A percentile compares a stretch with the other conserved stretches of the same genome.
Conservation (phyloP, 2,329 filamentous ascomycete species). For the Moelleriella libera region DNA sequence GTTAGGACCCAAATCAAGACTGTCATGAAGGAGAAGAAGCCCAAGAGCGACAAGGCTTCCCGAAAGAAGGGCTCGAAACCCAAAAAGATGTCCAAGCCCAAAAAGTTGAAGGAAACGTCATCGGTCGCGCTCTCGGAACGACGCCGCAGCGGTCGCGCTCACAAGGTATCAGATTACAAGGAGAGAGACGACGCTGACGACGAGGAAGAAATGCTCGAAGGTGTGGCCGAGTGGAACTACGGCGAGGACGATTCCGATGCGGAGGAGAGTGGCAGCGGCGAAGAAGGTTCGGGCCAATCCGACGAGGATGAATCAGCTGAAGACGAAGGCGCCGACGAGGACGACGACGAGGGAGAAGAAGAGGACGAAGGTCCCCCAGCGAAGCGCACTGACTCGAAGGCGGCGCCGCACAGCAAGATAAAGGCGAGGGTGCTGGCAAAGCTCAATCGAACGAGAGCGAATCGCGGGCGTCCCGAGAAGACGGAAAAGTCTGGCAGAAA, state of each 20-base stretch:
- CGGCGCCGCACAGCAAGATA: slow-evolving; percentile 8
- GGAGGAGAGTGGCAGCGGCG: slow-evolving; percentile 10
- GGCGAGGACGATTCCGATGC: slow-evolving; percentile 21
- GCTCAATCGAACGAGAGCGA: slow-evolving; percentile 9
- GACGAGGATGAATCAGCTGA: slow-evolving; percentile 7
- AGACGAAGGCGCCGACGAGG: slow-evolving; percentile 4
- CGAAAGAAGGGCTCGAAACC: slow-evolving; percentile 11
- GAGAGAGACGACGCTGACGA: slow-evolving; percentile 44
- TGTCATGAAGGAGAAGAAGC: slow-evolving; percentile 22
- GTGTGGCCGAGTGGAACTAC: slow-evolving; percentile 46
- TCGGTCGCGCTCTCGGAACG: slow-evolving; percentile 28
- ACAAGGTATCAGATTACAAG: slow-evolving; percentile 32
- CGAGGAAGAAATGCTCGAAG: slow-evolving; percentile 47
- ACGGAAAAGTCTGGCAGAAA: slow-evolving; percentile 11
- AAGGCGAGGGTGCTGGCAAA: slow-evolving; percentile 12
- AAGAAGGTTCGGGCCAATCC: slow-evolving; percentile 5
- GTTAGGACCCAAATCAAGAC: slow-evolving; percentile 22
- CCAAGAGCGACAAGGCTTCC: slow-evolving; percentile 18
- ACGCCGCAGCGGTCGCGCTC: slow-evolving; percentile 40
- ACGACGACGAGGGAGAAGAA: slow-evolving; percentile 6
- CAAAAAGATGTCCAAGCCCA: slow-evolving; percentile 15
- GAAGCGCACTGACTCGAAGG: slow-evolving; percentile 13
- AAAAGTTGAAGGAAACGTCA: slow-evolving; percentile 14
- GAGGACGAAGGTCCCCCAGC: slow-evolving; percentile 8
- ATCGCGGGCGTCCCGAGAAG: slow-evolving; percentile 12